Evolutionary conservation across 2,329 filamentous ascomycete species (phyloP).

Genomic region (Epichloe typhina): DNA sequence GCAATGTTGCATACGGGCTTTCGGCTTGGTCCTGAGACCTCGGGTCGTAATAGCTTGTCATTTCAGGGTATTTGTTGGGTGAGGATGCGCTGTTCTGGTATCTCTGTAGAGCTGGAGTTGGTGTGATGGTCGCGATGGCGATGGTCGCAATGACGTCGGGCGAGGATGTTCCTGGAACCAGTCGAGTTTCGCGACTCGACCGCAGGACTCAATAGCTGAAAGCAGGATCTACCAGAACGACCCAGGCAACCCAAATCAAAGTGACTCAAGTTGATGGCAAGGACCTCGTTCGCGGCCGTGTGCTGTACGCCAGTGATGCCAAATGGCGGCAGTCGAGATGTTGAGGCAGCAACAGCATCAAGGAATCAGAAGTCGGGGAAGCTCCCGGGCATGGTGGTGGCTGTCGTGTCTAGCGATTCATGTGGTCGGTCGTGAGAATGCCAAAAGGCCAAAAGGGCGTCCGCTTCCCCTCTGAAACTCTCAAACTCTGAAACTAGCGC

Average conservation of each 20-base stretch:
- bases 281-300: neutral
- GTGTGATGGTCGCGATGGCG: neutral
- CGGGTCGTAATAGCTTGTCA: constrained; percentile 17
- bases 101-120: neutral
- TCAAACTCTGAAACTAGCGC: too few species aligned
- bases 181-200: neutral
- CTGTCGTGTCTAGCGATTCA: neutral
- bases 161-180: neutral
- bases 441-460: too few species aligned
- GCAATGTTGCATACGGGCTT: constrained; percentile 19
- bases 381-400: neutral
- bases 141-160: neutral
- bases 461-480: too few species aligned
- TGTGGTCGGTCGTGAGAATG: too few species aligned
- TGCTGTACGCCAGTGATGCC: neutral
- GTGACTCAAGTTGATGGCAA: neutral
- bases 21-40: constrained; percentile 16
- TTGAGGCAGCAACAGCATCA: neutral
- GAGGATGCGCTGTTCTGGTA: neutral
- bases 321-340: neutral
- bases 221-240: neutral
- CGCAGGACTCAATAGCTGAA: neutral
- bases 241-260: neutral
- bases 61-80: constrained; percentile 6
- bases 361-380: neutral